Conservation (phyloP, 768 basidiomycete genomes). For the Leucosporidium yakuticum region DNA sequence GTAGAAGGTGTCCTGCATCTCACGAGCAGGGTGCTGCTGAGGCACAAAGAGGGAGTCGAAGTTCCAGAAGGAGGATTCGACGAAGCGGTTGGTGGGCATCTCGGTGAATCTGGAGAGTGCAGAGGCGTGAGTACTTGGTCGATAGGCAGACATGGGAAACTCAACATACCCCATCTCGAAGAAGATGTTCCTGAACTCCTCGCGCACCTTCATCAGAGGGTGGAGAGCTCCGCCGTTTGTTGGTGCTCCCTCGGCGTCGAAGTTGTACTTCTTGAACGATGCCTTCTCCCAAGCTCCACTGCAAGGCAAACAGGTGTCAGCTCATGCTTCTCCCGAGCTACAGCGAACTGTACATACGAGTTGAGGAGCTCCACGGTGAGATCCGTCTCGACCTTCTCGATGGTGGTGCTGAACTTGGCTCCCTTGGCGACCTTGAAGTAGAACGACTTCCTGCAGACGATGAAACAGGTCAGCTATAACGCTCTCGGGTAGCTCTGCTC, state of each 20-base stretch:
- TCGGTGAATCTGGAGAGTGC: constrained; percentile 70
- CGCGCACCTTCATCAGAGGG: constrained; percentile 92
- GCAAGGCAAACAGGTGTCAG: not conserved
- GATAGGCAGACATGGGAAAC: not conserved
- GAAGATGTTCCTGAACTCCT: constrained; percentile 96
- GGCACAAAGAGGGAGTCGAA: constrained; percentile 98
- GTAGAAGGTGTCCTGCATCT: constrained; percentile 98
- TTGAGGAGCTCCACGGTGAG: constrained; percentile 89
- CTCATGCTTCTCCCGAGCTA: not conserved
- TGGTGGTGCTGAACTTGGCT: constrained; percentile 76
- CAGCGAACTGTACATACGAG: constrained; percentile 55
- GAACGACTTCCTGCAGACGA: constrained; percentile 71
- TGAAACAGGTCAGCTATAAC: not conserved
- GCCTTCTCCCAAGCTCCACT: constrained; percentile 94
- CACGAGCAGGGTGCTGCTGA: constrained; percentile 96
- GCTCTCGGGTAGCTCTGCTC: not conserved
- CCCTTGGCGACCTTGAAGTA: constrained; percentile 91
- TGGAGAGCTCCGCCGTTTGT: constrained; percentile 88
- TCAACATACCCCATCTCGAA: constrained; percentile 89
- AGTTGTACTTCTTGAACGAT: constrained; percentile 96
- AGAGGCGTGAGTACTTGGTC: not conserved
- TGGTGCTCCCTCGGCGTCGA: constrained; percentile 88
- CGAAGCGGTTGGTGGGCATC: constrained; percentile 93
- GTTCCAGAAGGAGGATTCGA: constrained; percentile 99
- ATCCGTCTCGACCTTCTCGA: constrained; percentile 90